A percentile compares a stretch with the other conserved stretches of the same genome.
Evolutionary conservation across 495 filamentous ascomycete genomes (phyloP).

Genomic region (Elasticomyces elasticus): DNA sequence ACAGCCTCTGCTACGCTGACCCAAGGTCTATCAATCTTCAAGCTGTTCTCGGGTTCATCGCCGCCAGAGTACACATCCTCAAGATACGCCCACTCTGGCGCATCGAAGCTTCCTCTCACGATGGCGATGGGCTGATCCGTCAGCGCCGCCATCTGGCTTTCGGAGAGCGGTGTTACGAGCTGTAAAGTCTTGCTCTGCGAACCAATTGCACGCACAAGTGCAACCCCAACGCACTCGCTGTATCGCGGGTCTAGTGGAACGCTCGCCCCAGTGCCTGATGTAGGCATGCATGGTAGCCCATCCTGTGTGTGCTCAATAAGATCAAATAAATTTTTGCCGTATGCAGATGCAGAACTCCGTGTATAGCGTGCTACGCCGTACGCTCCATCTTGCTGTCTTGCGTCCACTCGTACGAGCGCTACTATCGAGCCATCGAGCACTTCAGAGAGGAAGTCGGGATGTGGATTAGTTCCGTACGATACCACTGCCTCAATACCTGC

Average conservation of each 20-base stretch:
- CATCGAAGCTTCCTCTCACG: constrained; percentile 48
- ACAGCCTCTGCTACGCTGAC: constrained; percentile 9
- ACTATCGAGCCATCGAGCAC: constrained; percentile 51
- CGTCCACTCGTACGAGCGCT: constrained; percentile 46
- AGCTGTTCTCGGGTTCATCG: background rate
- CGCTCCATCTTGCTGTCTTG: constrained; percentile 14
- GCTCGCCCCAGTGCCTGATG: constrained; percentile 1
- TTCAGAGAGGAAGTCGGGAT: constrained; percentile 39
- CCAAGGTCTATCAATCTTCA: constrained; percentile 11
- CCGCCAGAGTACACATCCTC: constrained; percentile 35
- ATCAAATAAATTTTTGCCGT: background rate
- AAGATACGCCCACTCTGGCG: constrained; percentile 49
- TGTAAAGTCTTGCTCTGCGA: constrained; percentile 36
- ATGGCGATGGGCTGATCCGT: constrained; percentile 30
- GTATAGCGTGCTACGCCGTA: background rate
- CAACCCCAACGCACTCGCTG: constrained; percentile 38
- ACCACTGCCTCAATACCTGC: constrained; percentile 45
- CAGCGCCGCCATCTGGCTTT: constrained; percentile 8
- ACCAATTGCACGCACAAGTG: constrained; percentile 48
- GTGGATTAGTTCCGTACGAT: constrained; percentile 42
- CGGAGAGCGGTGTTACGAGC: constrained; percentile 41
- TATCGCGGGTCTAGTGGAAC: constrained; percentile 34
- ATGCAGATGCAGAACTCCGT: background rate
- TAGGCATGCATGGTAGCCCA: constrained; percentile 18
- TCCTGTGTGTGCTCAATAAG: constrained; percentile 14